phyloP scores from a whole-genome alignment of 2,329 filamentous ascomycete species.

The Zarea fungicola region DNA sequence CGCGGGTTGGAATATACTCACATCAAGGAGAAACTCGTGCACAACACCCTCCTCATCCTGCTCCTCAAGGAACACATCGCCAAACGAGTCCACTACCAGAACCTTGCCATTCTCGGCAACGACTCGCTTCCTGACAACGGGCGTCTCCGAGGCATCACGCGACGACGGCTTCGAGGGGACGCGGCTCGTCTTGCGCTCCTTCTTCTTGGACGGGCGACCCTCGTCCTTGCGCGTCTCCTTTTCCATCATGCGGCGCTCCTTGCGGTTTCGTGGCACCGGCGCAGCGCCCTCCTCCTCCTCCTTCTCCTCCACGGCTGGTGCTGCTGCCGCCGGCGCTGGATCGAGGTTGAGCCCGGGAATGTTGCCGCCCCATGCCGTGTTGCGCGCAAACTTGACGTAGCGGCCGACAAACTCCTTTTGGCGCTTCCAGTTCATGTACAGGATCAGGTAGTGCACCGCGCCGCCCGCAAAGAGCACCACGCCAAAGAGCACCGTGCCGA shows the following conservation, averaged over 20 bases:
- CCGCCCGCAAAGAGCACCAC: constrained; percentile 80
- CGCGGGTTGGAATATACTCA: constrained; percentile 45
- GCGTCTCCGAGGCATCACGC: constrained; percentile 49
- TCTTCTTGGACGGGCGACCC: constrained; percentile 49
- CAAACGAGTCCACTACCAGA: constrained; percentile 83
- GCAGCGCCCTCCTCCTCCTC: constrained; percentile 46
- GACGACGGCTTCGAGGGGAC: constrained; percentile 25
- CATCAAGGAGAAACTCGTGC: constrained; percentile 81
- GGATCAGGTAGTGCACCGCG: constrained; percentile 76
- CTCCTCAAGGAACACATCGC: constrained; percentile 93
- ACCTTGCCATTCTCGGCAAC: constrained; percentile 94
- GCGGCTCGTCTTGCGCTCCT: constrained; percentile 34
- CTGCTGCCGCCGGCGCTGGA: constrained; percentile 35
- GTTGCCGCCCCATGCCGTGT: constrained; percentile 85
- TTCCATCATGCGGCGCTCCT: constrained; percentile 84
- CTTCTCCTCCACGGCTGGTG: constrained; percentile 39
- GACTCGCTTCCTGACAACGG: constrained; percentile 79
- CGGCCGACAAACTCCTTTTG: constrained; percentile 87
- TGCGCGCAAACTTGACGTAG: constrained; percentile 84
- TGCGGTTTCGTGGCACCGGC: constrained; percentile 66
- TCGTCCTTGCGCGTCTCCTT: constrained; percentile 71
- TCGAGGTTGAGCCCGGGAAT: constrained; percentile 61
- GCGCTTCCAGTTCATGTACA: constrained; percentile 83
- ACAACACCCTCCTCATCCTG: constrained; percentile 79
- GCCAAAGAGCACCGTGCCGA: constrained; percentile 77